Base-by-base conservation (phyloP, 768 basidiomycete species). In the Mrakia hoshinonis region DNA sequence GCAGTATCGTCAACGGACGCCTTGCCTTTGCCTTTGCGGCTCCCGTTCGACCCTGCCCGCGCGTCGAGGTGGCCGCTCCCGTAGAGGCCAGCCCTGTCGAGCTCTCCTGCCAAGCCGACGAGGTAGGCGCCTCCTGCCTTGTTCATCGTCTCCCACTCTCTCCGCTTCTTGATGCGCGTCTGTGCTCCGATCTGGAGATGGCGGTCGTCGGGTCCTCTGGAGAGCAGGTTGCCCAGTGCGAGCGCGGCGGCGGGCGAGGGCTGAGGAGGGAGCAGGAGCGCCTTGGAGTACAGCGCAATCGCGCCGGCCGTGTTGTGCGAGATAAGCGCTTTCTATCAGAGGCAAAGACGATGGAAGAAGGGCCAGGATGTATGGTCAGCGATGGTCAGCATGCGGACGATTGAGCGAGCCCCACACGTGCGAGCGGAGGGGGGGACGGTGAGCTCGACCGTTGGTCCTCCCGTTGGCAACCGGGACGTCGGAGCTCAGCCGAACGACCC, bases 81-180 rank as follows among this genome's bases (percentile, higher is more conserved):
- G 22, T 31, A 26, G 24, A 66, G 22, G 4, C 65, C 65, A 29
- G 47, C 65, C 7, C 65, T 18, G 5, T 66, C 65, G 29, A 66
- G 29, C 31, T 48, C 65, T 6, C 48, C 65, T 13, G 51, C 31
- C 47, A 66, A 38, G 2, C 65, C 65, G 4, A 66, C 47, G 3
- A 66, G 51, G 29, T 49, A 66, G 2, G 47, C 65, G 3, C 65
- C 65, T 26, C 29, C 65, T 4, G 65, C 65, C 31, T 46, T 48
- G 26, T 66, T 66, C 65, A 66, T 66, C 46, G 47, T 51, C 65
- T 66, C 65, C 65, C 65, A 66, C 51, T 66, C 65, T 24, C 65
- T 48, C 36, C 65, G n/a, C 58, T 61, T 61, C 58, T 61, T 61
- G 31, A 61, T 36, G 24, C 48, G 46, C 6, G 38, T 65, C 24